Evolutionary conservation across 2,329 filamentous ascomycete genomes (phyloP), one percentile per base, ranked within the genome.

Genomic region (Sphaerulina musiva): DNA sequence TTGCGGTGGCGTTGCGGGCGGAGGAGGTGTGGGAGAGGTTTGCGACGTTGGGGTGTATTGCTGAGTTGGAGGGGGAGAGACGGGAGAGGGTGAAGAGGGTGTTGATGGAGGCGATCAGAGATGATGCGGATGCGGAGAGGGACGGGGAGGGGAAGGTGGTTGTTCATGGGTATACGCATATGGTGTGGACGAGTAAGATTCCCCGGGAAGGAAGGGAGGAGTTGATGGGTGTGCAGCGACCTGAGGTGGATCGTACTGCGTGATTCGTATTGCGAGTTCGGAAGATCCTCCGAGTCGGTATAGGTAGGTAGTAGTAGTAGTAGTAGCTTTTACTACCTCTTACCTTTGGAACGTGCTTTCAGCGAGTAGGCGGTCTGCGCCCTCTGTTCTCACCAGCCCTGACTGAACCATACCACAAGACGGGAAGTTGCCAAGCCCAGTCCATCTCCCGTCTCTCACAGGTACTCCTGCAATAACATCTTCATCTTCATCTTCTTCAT

Each of bases 31-130:
- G 83, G 81, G 76, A 79, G 50, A 76, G 86, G 36, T 76, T 84
- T 55, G 75, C 74, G 46, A 89, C 85, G 10, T 70, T 89, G 54
- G 86, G 83, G 63, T 84, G 88, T 65, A 79, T 89, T 57, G 78
- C 81, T 3, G 74, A 83, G 49, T 69, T 87, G 10, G 68, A 73
- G 48, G 70, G 77, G 45, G 79, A 76, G 1, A 72, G 77, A 50
- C 73, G 76, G 43, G 76, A 75, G 61, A 71, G 80, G 44, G 73
- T 74, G 53, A 73, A 72, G 42, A 69, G 72, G 54, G 78, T 84
- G 57, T 78, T 82, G 48, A 74, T 79, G 51, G 75, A 79, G 47
- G 77, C 78, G 7, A 59, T 88, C 56, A 72, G 26, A 26, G 26
- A 74, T 31, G 72, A 69, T 11, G 71, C 73, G 1, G 80, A 81